These are phyloP conservation scores for Stropharia rugosoannulata DNA, from an alignment of 768 basidiomycete genomes.

Conservation along the genomic window DNA sequence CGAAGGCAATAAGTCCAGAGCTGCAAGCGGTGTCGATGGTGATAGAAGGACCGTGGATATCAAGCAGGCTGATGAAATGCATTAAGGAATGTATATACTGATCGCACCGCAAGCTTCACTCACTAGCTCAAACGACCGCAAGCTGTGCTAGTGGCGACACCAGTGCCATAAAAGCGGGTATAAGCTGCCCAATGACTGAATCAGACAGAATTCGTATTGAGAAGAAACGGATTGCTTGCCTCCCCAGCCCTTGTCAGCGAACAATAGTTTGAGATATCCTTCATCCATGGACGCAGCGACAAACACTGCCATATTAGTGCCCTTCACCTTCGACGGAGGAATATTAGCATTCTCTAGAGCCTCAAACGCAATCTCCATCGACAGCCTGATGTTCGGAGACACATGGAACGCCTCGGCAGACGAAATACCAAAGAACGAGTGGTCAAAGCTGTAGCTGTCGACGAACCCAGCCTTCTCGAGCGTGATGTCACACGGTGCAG, in stretches of 20 bases:
- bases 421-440: conserved; percentile 34
- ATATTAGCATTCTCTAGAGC: conserved; percentile 37
- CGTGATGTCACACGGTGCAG: conserved; percentile 27
- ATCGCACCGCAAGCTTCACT: conserved; percentile 2
- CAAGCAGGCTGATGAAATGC: conserved; percentile 24
- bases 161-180: conserved; percentile 32
- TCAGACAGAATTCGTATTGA: not conserved
- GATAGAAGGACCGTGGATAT: conserved; percentile 33
- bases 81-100: not conserved
- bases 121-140: conserved; percentile 38
- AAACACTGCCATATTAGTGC: conserved; percentile 31
- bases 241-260: conserved; percentile 29
- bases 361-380: conserved; percentile 33
- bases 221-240: conserved; percentile 17
- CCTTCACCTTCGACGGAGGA: conserved; percentile 30
- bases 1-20: conserved; percentile 31
- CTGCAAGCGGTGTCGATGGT: conserved; percentile 35
- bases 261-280: conserved; percentile 29
- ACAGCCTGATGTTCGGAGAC: conserved; percentile 28
- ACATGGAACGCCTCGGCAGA: conserved; percentile 32
- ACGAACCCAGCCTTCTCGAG: conserved; percentile 32
- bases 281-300: conserved; percentile 30
- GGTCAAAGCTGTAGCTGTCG: conserved; percentile 29
- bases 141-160: conserved; percentile 29
- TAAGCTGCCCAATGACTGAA: conserved; percentile 21